Evolutionary conservation across 1,284 basidiomycete genomes (phyloP).

Genomic region (Malassezia brasiliensis): DNA sequence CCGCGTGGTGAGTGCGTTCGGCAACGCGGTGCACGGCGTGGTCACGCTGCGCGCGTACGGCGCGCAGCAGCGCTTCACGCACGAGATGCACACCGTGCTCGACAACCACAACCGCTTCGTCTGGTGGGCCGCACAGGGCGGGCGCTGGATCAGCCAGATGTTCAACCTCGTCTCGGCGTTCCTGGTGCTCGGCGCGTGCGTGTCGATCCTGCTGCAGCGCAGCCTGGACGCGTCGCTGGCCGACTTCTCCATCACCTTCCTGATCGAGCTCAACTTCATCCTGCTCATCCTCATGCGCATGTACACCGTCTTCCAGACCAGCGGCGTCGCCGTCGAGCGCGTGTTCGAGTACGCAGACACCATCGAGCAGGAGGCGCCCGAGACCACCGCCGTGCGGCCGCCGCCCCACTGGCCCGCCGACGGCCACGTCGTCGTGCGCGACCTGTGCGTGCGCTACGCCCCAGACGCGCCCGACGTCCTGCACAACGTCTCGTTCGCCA

Average conservation of each 20-base stretch:
- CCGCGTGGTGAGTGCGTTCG: constrained; percentile 48
- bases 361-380: constrained; percentile 50
- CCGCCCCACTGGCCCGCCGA: constrained; percentile 53
- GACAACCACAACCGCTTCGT: constrained; percentile 49
- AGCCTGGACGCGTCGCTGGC: constrained; percentile 48
- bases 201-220: constrained; percentile 49
- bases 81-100: constrained; percentile 50
- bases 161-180: constrained; percentile 51
- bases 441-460: constrained; percentile 52
- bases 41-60: constrained; percentile 53
- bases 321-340: constrained; percentile 49
- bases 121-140: constrained; percentile 22
- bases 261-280: constrained; percentile 50
- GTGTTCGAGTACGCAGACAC: constrained; percentile 50
- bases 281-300: constrained; percentile 20
- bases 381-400: constrained; percentile 45
- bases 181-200: constrained; percentile 50
- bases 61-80: constrained; percentile 51
- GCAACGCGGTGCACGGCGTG: constrained; percentile 50
- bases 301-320: constrained; percentile 22
- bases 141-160: constrained; percentile 27
- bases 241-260: constrained; percentile 48
- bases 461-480: constrained; percentile 53
- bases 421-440: constrained; percentile 50
- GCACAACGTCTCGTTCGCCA: constrained; percentile 51